Conservation (phyloP, 1,284 basidiomycete genomes). For the Leccinum solheimii region DNA sequence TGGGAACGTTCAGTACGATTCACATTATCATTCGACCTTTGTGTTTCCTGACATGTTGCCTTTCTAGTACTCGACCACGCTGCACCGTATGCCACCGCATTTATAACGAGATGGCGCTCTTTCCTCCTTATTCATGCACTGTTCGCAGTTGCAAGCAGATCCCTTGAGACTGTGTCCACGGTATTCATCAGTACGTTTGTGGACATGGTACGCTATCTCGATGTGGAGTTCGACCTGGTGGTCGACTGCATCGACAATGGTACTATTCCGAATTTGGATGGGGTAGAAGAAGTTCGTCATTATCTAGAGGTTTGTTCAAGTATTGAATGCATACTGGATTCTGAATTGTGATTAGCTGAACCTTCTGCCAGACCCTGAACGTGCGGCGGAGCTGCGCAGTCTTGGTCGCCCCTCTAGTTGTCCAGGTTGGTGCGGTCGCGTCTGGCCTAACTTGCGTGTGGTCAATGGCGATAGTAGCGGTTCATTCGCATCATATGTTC, state of each 20-base stretch:
- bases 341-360: not conserved
- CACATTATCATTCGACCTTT: not conserved
- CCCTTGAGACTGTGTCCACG: not conserved
- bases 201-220: conserved; percentile 2
- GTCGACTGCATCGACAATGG: too few relatives aligned
- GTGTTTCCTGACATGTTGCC: conserved; percentile 1
- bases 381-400: conserved; percentile 20
- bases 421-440: conserved; percentile 17
- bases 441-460: conserved; percentile 1
- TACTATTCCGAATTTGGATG: conserved; percentile 6
- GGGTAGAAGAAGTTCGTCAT: conserved; percentile 9
- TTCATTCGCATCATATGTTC: conserved; percentile 10
- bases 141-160: conserved; percentile 14
- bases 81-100: conserved; percentile 16
- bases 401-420: conserved; percentile 20
- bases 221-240: too few relatives aligned
- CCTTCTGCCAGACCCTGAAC: conserved; percentile 6
- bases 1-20: conserved; percentile 18
- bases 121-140: conserved; percentile 1
- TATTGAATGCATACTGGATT: not conserved
- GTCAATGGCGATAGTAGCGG: conserved; percentile 5
- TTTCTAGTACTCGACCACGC: conserved; percentile 16
- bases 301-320: conserved; percentile 11
- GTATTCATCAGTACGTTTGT: conserved; percentile 13
- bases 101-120: conserved; percentile 22